These are phyloP conservation scores for Plasmodium knowlesi DNA, from an alignment of 169 alveolate genomes.

Conservation along the genomic window DNA sequence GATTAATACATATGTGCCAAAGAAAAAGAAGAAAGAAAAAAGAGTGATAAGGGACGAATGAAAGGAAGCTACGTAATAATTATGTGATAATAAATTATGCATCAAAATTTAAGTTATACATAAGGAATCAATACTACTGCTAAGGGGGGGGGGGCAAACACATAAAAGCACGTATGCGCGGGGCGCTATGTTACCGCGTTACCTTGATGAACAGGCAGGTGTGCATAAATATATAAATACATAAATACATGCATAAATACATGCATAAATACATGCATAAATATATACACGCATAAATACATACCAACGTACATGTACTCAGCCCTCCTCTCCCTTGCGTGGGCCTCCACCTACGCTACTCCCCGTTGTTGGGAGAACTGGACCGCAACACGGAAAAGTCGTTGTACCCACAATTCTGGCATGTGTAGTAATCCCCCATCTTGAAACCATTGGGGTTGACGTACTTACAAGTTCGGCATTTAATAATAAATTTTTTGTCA, in stretches of 20 bases:
- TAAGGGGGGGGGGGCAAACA: not conserved
- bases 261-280: not conserved
- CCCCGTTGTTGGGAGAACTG: slow-evolving; percentile 48
- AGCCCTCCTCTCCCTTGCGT: too few relatives aligned
- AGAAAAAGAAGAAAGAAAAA: not conserved
- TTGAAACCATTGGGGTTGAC: slow-evolving; percentile 59
- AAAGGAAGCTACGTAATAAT: not conserved
- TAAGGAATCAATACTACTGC: not conserved
- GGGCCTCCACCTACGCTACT: not conserved
- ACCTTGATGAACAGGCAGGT: not conserved
- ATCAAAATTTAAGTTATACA: not conserved
- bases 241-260: not conserved
- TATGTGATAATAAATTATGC: not conserved
- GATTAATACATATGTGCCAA: not conserved
- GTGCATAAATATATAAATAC: not conserved
- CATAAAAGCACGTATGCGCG: not conserved
- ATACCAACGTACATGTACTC: not conserved
- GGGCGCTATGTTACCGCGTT: not conserved
- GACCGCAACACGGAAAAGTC: slow-evolving; percentile 58
- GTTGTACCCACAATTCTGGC: slow-evolving; percentile 71
- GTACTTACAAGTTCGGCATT: slow-evolving; percentile 59
- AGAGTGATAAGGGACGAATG: not conserved
- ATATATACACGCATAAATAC: not conserved
- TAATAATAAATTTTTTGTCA: slow-evolving; percentile 58
- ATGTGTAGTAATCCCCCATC: slow-evolving; percentile 49